phyloP scores from a whole-genome alignment of 2,329 filamentous ascomycete species.

The Paecilomyces niveus region DNA sequence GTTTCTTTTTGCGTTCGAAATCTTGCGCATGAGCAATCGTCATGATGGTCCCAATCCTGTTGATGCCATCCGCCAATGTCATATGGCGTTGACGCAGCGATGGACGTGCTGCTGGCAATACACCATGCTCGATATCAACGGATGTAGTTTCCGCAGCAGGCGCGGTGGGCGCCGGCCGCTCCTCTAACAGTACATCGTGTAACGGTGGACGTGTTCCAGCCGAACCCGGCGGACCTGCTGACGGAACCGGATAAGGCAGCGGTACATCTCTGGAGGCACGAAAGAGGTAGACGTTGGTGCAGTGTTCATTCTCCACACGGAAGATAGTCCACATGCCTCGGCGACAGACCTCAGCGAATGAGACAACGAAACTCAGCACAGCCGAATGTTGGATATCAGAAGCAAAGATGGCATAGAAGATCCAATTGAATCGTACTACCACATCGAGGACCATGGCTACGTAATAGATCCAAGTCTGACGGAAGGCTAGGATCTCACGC shows the following conservation, averaged over 20 bases:
- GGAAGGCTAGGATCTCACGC: constrained; percentile 72
- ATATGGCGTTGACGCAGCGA: constrained; percentile 20
- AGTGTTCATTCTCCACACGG: constrained; percentile 96
- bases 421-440: constrained; percentile 85
- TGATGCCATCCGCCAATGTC: constrained; percentile 29
- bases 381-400: constrained; percentile 76
- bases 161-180: constrained; percentile 14
- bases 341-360: constrained; percentile 71
- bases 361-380: constrained; percentile 70
- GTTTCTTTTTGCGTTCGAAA: constrained; percentile 71
- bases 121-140: constrained; percentile 20
- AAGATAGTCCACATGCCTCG: constrained; percentile 88
- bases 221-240: constrained; percentile 9
- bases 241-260: constrained; percentile 62
- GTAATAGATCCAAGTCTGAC: constrained; percentile 78
- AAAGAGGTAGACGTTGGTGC: constrained; percentile 81
- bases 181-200: constrained; percentile 19
- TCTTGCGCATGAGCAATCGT: constrained; percentile 82
- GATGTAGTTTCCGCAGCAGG: constrained; percentile 11
- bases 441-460: constrained; percentile 74
- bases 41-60: constrained; percentile 60
- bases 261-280: constrained; percentile 83
- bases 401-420: constrained; percentile 83
- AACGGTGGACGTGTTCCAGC: constrained; percentile 7
- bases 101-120: constrained; percentile 13